Conservation (phyloP, 169 alveolate species). For the Plasmodium reichenowi region DNA sequence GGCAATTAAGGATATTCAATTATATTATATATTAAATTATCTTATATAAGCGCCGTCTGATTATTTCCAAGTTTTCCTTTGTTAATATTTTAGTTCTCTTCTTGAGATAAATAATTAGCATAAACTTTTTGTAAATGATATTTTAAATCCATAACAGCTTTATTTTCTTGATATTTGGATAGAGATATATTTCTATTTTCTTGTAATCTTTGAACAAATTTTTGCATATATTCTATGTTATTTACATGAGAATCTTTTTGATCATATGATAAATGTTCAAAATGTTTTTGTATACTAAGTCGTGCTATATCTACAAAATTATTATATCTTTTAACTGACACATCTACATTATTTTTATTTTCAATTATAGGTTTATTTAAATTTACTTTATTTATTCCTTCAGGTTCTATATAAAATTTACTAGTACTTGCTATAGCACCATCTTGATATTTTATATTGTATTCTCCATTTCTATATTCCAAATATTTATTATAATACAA, state of each 20-base stretch:
- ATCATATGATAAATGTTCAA: slow-evolving; percentile 7
- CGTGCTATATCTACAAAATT: slow-evolving; percentile 39
- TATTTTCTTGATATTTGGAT: slow-evolving; percentile 45
- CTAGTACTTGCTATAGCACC: slow-evolving; percentile 52
- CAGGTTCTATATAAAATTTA: slow-evolving; percentile 26
- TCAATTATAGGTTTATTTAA: slow-evolving; percentile 28
- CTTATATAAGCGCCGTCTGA: not conserved
- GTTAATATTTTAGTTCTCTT: not conserved
- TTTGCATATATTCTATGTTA: slow-evolving; percentile 23
- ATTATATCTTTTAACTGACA: slow-evolving; percentile 41
- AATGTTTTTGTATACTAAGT: slow-evolving; percentile 14
- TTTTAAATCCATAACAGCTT: slow-evolving; percentile 28
- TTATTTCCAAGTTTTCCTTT: not conserved
- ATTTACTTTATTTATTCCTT: slow-evolving; percentile 53
- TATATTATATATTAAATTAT: not conserved
- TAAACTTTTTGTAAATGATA: slow-evolving; percentile 4
- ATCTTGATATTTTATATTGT: slow-evolving; percentile 13
- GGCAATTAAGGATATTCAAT: not conserved
- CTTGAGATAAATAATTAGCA: not conserved
- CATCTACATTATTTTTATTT: slow-evolving; percentile 34
- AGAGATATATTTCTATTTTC: slow-evolving; percentile 10
- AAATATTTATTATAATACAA: not conserved
- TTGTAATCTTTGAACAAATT: slow-evolving; percentile 35
- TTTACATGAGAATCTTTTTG: slow-evolving; percentile 23
- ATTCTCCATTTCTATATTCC: not conserved